Evolutionary conservation across 1,139 yeast species (phyloP).

Genomic region (Suhomyces wounanorum): DNA sequence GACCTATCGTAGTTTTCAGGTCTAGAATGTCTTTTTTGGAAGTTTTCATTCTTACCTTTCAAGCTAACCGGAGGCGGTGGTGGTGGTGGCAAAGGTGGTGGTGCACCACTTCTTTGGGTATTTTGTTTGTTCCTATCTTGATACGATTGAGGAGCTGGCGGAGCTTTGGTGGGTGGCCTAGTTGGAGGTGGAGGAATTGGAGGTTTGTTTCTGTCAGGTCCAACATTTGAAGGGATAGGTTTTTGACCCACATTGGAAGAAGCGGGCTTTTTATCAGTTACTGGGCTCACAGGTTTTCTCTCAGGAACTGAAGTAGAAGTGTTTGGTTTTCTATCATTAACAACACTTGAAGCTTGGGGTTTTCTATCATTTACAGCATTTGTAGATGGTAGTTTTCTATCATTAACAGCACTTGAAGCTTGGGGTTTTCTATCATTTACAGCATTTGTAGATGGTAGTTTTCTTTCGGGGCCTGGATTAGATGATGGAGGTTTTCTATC

Average conservation of each 20-base stretch:
- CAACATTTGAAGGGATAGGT: neutral
- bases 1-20: slow-evolving; percentile 9
- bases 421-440: neutral
- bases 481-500: slow-evolving; percentile 2
- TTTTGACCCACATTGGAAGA: neutral
- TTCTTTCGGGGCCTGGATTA: neutral
- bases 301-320: neutral
- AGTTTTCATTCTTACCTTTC: slow-evolving; percentile 14
- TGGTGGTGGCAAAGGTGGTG: slow-evolving; percentile 30
- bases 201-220: neutral
- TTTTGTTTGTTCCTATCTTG: slow-evolving; percentile 6
- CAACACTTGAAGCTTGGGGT: neutral
- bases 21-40: slow-evolving; percentile 3
- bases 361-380: neutral
- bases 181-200: slow-evolving; percentile 9
- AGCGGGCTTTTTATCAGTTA: neutral
- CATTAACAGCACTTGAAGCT: neutral
- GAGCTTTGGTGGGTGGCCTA: slow-evolving; percentile 4
- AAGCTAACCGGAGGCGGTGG: slow-evolving; percentile 25
- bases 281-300: neutral
- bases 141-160: neutral
- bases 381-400: neutral
- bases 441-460: neutral
- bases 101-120: slow-evolving; percentile 12
- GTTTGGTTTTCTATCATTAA: neutral